A percentile compares a stretch with the other conserved stretches of the same genome.
phyloP scores from a whole-genome alignment of 495 filamentous ascomycete genomes.

The Penicillium coprophilum region DNA sequence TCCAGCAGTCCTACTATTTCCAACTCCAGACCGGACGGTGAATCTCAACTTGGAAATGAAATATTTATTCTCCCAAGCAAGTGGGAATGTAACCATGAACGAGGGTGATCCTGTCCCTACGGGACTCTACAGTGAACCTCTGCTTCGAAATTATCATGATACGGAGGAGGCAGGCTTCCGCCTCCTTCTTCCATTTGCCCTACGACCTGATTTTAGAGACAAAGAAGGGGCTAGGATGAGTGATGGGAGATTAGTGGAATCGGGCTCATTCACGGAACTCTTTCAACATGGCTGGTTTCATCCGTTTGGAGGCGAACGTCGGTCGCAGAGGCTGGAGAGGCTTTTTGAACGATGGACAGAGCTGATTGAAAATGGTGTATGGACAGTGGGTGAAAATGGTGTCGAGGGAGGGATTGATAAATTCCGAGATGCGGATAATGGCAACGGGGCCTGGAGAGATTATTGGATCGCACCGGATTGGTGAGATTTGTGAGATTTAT shows the following conservation, averaged over 20 bases:
- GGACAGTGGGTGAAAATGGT: conserved; percentile 41
- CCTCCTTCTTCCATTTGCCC: conserved; percentile 24
- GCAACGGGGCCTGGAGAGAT: conserved; percentile 30
- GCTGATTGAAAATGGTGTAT: conserved; percentile 39
- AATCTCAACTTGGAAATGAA: conserved; percentile 21
- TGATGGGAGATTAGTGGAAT: conserved; percentile 29
- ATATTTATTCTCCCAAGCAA: not conserved
- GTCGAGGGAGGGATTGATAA: conserved; percentile 40
- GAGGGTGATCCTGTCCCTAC: conserved; percentile 18
- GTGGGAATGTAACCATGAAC: conserved; percentile 11
- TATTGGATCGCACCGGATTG: conserved; percentile 36
- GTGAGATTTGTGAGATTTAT: no score
- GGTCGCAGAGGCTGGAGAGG: conserved; percentile 36
- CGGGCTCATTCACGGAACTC: conserved; percentile 25
- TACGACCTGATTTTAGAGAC: conserved; percentile 4
- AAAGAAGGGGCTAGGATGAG: conserved; percentile 29
- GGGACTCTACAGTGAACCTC: conserved; percentile 23
- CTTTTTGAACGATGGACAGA: conserved; percentile 34
- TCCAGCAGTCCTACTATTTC: conserved; percentile 28
- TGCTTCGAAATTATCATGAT: conserved; percentile 5
- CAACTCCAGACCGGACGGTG: conserved; percentile 18
- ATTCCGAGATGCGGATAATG: conserved; percentile 38
- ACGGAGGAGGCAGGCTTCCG: conserved; percentile 23
- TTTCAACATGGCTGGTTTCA: conserved; percentile 41
- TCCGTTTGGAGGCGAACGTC: conserved; percentile 36